Evolutionary conservation across 768 basidiomycete species (phyloP).

Genomic region (Lactarius hatsudake): DNA sequence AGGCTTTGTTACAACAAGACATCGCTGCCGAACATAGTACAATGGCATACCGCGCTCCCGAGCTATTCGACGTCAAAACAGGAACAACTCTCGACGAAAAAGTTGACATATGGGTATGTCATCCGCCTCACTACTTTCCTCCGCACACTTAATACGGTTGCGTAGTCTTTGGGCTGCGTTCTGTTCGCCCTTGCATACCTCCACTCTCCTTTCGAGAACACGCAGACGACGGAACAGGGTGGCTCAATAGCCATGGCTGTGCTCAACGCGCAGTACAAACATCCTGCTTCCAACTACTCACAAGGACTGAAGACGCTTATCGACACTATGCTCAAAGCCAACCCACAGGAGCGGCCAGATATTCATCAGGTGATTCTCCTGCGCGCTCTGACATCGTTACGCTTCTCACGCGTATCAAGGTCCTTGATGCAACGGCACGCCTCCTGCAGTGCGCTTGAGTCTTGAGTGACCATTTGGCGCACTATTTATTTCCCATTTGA

Average conservation of each 20-base stretch:
- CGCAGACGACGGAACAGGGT: slow-evolving; percentile 88
- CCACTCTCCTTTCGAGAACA: slow-evolving; percentile 94
- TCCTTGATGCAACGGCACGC: slow-evolving; percentile 50
- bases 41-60: slow-evolving; percentile 98
- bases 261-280: slow-evolving; percentile 87
- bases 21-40: slow-evolving; percentile 97
- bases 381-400: slow-evolving; percentile 2
- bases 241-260: slow-evolving; percentile 98
- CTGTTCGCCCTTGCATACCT: slow-evolving; percentile 93
- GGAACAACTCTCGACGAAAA: slow-evolving; percentile 85
- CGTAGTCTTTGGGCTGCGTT: slow-evolving; percentile 91
- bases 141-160: background rate
- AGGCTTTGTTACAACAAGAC: slow-evolving; percentile 92
- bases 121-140: background rate
- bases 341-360: slow-evolving; percentile 79
- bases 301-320: slow-evolving; percentile 81
- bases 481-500: slow-evolving; percentile 1
- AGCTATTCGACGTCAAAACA: slow-evolving; percentile 96
- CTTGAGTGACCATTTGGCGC: background rate
- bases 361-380: slow-evolving; percentile 68
- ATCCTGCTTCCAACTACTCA: slow-evolving; percentile 83
- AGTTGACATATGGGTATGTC: slow-evolving; percentile 90
- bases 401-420: slow-evolving; percentile 39
- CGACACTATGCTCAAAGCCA: slow-evolving; percentile 77
- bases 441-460: slow-evolving; percentile 11